A percentile compares a stretch with the other conserved stretches of the same genome.
phyloP scores from a whole-genome alignment of 441 rosid species.

The Hypseocharis bilobata region DNA sequence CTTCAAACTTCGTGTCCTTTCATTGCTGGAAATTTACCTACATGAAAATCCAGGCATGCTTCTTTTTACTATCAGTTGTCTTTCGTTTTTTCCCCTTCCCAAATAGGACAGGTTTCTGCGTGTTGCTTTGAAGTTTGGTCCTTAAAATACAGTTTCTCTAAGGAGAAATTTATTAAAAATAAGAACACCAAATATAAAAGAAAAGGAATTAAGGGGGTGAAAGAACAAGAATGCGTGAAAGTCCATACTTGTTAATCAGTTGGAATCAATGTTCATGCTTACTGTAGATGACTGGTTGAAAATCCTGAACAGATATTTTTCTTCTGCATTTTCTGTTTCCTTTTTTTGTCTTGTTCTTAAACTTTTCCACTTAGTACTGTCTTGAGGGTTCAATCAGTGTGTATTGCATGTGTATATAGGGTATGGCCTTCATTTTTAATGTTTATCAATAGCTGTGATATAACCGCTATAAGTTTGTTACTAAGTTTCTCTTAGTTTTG shows the following conservation, averaged over 20 bases:
- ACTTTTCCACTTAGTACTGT: background rate
- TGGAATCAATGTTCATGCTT: too few relatives aligned
- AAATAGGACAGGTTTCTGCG: background rate
- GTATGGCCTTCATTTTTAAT: background rate
- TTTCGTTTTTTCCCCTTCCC: too few relatives aligned
- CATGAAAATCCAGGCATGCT: slow-evolving; percentile 75
- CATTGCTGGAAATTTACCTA: slow-evolving; percentile 79
- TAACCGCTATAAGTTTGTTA: too few relatives aligned
- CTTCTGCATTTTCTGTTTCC: slow-evolving; percentile 7
- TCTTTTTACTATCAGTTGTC: too few relatives aligned
- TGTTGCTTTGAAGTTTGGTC: slow-evolving; percentile 1
- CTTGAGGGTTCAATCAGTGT: background rate
- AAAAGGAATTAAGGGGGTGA: background rate
- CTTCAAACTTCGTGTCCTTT: slow-evolving; percentile 84
- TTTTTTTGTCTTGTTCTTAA: background rate
- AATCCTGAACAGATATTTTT: background rate
- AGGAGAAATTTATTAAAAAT: background rate
- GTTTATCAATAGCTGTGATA: background rate
- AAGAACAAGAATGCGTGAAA: background rate
- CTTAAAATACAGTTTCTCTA: background rate
- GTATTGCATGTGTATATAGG: too few relatives aligned
- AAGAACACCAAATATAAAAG: background rate
- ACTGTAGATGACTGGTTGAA: background rate
- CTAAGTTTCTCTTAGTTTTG: too few relatives aligned
- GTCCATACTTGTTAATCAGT: too few relatives aligned